Evolutionary conservation across 768 basidiomycete genomes (phyloP).

Genomic region (Dentipellis sp.): DNA sequence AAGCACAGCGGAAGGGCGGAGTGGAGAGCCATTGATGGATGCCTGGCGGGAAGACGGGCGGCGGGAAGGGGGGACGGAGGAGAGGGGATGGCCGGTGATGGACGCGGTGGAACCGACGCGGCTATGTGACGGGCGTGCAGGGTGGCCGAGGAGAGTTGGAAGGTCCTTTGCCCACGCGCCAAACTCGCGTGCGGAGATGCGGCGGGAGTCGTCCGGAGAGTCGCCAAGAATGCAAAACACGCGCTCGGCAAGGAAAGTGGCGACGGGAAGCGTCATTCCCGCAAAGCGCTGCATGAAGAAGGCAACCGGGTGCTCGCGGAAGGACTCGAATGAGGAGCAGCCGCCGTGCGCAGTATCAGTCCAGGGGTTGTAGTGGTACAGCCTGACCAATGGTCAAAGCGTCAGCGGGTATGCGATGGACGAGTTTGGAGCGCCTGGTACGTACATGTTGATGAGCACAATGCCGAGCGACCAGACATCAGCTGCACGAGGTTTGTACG

Average conservation of each 20-base stretch:
- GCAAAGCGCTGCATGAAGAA: conserved; percentile 90
- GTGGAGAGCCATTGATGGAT: conserved; percentile 31
- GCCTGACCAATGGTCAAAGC: conserved; percentile 34
- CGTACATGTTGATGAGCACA: conserved; percentile 95
- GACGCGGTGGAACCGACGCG: conserved; percentile 55
- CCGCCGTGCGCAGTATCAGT: conserved; percentile 81
- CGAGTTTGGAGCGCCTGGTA: conserved; percentile 8
- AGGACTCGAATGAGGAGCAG: conserved; percentile 75
- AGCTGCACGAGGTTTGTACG: conserved; percentile 88
- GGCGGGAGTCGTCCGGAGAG: conserved; percentile 46
- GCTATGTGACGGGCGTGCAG: conserved; percentile 31
- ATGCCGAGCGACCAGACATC: conserved; percentile 99
- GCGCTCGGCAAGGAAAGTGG: conserved; percentile 73
- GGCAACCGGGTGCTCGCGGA: conserved; percentile 64
- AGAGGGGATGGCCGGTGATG: conserved; percentile 53
- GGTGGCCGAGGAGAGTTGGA: conserved; percentile 53
- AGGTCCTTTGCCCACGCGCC: conserved; percentile 80
- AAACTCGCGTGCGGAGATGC: conserved; percentile 76
- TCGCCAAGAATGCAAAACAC: conserved; percentile 78
- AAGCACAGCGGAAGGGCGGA: conserved; percentile 43
- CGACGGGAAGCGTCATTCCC: conserved; percentile 81
- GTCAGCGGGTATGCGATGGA: conserved; percentile 2
- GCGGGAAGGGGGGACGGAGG: conserved; percentile 55
- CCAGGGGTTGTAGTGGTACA: conserved; percentile 99
- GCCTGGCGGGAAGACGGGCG: conserved; percentile 64